Evolutionary conservation across 345 rosid species (phyloP), one percentile per base, ranked within the genome.

Genomic region (Boechera divaricarpa): DNA sequence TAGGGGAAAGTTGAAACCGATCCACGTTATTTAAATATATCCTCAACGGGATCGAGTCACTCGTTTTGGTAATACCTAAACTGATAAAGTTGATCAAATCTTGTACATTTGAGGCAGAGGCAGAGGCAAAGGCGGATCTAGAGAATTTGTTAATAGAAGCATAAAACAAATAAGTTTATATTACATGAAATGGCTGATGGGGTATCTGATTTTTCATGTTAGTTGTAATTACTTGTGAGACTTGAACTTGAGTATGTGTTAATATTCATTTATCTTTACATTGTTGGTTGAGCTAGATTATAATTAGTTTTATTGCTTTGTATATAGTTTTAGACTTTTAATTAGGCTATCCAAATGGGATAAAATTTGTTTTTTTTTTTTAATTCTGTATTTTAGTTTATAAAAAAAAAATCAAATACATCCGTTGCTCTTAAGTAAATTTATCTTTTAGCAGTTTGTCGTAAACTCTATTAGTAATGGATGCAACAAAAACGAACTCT

Each of bases 1-100:
- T 72, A 8, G 11, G 21, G 15, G 31, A 39, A 58, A 13, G 28
- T 66, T 7, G 9, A 52, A 78, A 65, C 63, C 69, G 45, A 45
- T 26, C 65, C 28, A 63, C 33, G 15, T 52, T 60, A 5, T 31
- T 26, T 38, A 16, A 5, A 18, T 51, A 13, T 68, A 49, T 41
- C 16, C 0, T 10, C 13, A 61, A 76, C 57, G 32, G 63, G 18
- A 9, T 41, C 61, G 5, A 49, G 13, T 48, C n/a, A 68, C 36
- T 36, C 63, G 41, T 18, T 54, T 62, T 36, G 11, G 16, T 49
- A 10, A 44, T 48, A 2, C 13, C 24, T 15, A 3, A 8, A 11
- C 5, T 29, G 69, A 18, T 7, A 39, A 31, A 52, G 41, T 44
- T 11, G 11, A 52, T 52, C 21, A 16, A 32, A 63, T 38, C 44